Base-by-base conservation (phyloP, 2,329 filamentous ascomycete species). In the Talaromyces sp. region DNA sequence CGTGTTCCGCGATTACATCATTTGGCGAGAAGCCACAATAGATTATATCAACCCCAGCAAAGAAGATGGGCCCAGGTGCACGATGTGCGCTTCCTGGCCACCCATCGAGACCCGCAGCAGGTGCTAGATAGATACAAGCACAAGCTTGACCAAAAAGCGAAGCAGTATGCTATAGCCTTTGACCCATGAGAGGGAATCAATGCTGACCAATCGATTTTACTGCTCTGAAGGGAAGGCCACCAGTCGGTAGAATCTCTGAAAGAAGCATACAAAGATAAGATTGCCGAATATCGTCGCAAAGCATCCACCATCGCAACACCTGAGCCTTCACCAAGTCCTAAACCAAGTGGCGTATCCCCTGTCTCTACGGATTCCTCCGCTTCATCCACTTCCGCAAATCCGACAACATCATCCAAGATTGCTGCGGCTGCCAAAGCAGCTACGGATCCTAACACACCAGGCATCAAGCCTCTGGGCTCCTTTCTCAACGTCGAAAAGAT, bases 21-120 rank as follows among this genome's bases (percentile, higher is more conserved):
- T 66, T 71, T 86, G 37, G 63, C 78, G 11, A 73, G 74, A 39
- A 69, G 67, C 16, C 70, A 69, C 7, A 69, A 69, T 4, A 71
- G 43, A 8, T 35, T 72, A 16, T 72, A 77, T 8, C 68, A 73
- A 58, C 72, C 73, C n/a, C 73, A 75, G 62, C 94, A 97, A 78
- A 87, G 89, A 64, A 88, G 93, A 75, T 96, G 92, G 90, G 94
- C 94, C 1, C 92, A 92, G 72, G 93, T 97, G 35, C 92, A 96
- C 77, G 92, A 97, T 78, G 88, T 96, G 57, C 92, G 93, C 69
- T 96, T 94, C 82, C 85, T 97, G 54, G 90, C 90, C 67, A 95
- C 92, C 16, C 91, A 93, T 67, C 86, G 87, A 65, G 82, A 87
- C 65, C 84, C 88, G 56, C 76, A 74, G 27, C 84, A 85, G 71